phyloP scores from a whole-genome alignment of 2,329 filamentous ascomycete species.

The Pezicula carpinea region DNA sequence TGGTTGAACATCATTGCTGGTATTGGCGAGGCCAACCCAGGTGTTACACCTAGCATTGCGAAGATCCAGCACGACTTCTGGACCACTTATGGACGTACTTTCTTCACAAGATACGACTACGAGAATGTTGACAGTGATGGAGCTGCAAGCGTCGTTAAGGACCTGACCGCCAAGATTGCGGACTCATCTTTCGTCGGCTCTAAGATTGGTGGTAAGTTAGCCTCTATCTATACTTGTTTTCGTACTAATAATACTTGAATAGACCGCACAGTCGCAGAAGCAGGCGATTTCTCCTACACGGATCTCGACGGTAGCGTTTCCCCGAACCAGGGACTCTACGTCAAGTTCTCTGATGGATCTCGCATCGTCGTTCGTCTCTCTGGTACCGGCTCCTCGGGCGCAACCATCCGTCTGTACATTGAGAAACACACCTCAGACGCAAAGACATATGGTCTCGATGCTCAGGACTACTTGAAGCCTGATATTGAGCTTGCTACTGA shows the following conservation, averaged over 20 bases:
- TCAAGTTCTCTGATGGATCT: conserved; percentile 90
- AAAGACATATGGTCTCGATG: conserved; percentile 72
- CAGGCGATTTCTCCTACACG: conserved; percentile 96
- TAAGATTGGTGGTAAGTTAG: conserved; percentile 59
- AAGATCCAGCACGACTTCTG: conserved; percentile 98
- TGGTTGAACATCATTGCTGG: conserved; percentile 99
- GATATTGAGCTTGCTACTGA: conserved; percentile 82
- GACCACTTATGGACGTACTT: conserved; percentile 91
- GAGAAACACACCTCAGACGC: conserved; percentile 89
- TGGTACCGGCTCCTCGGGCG: conserved; percentile 89
- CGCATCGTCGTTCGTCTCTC: conserved; percentile 93
- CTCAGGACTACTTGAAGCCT: conserved; percentile 89
- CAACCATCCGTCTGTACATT: conserved; percentile 94
- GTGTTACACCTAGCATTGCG: conserved; percentile 82
- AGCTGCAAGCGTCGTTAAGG: conserved; percentile 82
- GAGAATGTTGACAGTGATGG: conserved; percentile 90
- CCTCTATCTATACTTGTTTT: conserved; percentile 13
- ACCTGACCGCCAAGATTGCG: conserved; percentile 74
- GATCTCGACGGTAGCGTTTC: conserved; percentile 96
- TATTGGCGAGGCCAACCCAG: conserved; percentile 76
- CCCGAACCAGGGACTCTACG: conserved; percentile 93
- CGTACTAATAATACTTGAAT: neutral
- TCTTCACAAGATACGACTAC: conserved; percentile 99
- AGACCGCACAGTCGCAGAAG: conserved; percentile 78
- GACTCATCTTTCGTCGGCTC: conserved; percentile 75